Percentiles rank a stretch among this genome's conserved stretches.
Conservation (phyloP, 1,284 basidiomycete genomes). For the Agroathelia rolfsii region DNA sequence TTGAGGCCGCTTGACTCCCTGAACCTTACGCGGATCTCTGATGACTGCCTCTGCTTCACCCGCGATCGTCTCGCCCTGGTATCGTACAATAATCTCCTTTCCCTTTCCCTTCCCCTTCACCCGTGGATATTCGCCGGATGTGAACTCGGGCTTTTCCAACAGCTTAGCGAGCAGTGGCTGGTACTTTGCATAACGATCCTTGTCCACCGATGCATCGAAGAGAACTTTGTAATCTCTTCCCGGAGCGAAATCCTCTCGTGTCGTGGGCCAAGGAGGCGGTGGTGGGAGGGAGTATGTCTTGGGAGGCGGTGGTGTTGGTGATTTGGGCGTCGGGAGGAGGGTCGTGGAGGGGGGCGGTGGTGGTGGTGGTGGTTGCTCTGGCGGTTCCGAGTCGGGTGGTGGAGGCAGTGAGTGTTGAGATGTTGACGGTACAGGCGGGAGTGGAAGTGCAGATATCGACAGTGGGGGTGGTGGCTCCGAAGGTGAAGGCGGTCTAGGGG, state of each 20-base stretch:
- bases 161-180: constrained; percentile 12
- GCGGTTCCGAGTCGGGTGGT: constrained; percentile 10
- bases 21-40: constrained; percentile 48
- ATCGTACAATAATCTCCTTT: constrained; percentile 47
- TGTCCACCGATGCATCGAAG: constrained; percentile 49
- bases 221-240: constrained; percentile 47
- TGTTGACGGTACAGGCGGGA: constrained; percentile 14
- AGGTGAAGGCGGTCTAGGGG: constrained; percentile 6
- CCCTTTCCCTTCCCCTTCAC: constrained; percentile 55
- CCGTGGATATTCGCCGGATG: constrained; percentile 29
- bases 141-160: constrained; percentile 38
- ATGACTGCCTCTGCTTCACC: constrained; percentile 33
- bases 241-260: constrained; percentile 32
- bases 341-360: constrained; percentile 6
- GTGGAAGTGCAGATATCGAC: constrained; percentile 7
- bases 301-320: constrained; percentile 17
- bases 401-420: constrained; percentile 10
- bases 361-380: constrained; percentile 6
- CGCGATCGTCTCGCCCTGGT: constrained; percentile 45
- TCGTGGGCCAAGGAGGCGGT: constrained; percentile 36
- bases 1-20: constrained; percentile 25
- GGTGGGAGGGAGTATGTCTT: constrained; percentile 27
- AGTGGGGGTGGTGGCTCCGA: constrained; percentile 15
- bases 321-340: constrained; percentile 11
- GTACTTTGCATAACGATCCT: constrained; percentile 30